Evolutionary conservation across 176 grass and related monocot species (phyloP), one percentile per base, ranked within the genome.

Genomic region (Phragmites australis): DNA sequence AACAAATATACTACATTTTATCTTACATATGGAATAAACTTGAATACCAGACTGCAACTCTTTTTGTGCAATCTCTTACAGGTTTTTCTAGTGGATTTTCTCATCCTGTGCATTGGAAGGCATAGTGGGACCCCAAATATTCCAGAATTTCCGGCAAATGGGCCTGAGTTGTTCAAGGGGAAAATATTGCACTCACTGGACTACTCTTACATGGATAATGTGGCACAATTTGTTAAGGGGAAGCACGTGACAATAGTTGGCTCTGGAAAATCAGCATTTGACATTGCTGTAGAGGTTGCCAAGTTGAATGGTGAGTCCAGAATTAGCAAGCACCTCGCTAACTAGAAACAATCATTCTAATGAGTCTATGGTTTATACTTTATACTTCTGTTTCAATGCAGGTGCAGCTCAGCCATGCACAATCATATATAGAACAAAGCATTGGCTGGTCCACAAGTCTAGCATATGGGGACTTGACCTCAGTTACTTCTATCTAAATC

Each of bases 61-160:
- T 70, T 48, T 18, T 42, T 61, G 22, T 75, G 60, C 44, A 12
- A 34, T 45, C n/a, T 55, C 55, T 7, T 4, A 39, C 70, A 94
- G 83, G 57, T 91, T 83, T 61, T 86, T 63, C 49, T 26, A 4
- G 81, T 94, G 88, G 88, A 94, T 84, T 98, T 98, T 81, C 59
- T 98, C 54, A 91, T 98, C 63, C 45, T 98, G 9, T 94, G 96
- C 83, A 89, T 98, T 56, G 92, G 92, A 67, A 85, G 88, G 44
- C 93, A 89, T 53, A 98, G 95, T 63, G 92, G 90, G 40, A 75
- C 52, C 32, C 95, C 90, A 16, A 94, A 98, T 40, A 85, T 98
- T 18, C 92, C 92, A 26, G 74, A 79, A 60, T 94, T 94, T 70
- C 61, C 84, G 8, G 47, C 34, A 30, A 74, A 88, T 76, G 95